Evolutionary conservation across 352 stramenopile species (phyloP).

Genomic region (Phytophthora idaei): DNA sequence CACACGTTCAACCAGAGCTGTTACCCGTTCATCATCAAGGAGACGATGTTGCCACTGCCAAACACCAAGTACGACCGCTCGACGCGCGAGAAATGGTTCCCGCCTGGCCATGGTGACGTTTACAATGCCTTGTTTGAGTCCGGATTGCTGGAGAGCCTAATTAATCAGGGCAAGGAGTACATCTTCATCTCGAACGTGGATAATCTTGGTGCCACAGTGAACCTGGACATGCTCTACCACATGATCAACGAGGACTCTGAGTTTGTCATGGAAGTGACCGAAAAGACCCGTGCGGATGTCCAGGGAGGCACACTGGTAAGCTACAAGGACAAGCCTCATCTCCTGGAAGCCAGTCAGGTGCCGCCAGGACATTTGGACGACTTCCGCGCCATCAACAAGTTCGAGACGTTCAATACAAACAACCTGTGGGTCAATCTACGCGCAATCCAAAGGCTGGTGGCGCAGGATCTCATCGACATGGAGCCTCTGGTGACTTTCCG

Average conservation of each 20-base stretch:
- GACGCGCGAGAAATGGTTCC: conserved; percentile 92
- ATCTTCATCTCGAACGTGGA: conserved; percentile 99
- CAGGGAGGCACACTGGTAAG: conserved; percentile 91
- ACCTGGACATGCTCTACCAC: conserved; percentile 98
- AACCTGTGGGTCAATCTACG: conserved; percentile 99
- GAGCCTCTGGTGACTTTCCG: conserved; percentile 94
- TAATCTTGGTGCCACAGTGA: conserved; percentile 98
- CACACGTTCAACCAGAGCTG: conserved; percentile 95
- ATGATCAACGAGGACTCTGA: conserved; percentile 97
- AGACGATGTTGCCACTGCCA: conserved; percentile 89
- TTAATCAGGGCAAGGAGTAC: conserved; percentile 97
- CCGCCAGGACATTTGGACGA: conserved; percentile 93
- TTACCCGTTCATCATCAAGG: conserved; percentile 91
- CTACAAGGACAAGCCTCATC: conserved; percentile 93
- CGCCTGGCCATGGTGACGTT: conserved; percentile 98
- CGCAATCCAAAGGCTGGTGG: conserved; percentile 96
- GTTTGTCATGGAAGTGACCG: conserved; percentile 99
- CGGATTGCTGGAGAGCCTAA: conserved; percentile 95
- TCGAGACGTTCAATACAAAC: conserved; percentile 99
- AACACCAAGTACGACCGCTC: conserved; percentile 85
- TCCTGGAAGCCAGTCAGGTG: conserved; percentile 98
- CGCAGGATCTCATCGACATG: conserved; percentile 98
- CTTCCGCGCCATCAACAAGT: conserved; percentile 95
- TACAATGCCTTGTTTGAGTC: conserved; percentile 98
- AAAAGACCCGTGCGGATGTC: conserved; percentile 93